Percentiles rank a stretch among this genome's conserved stretches.
These are phyloP conservation scores for Trichoderma semiorbis DNA, from an alignment of 2,329 filamentous ascomycete species.

Conservation along the genomic window DNA sequence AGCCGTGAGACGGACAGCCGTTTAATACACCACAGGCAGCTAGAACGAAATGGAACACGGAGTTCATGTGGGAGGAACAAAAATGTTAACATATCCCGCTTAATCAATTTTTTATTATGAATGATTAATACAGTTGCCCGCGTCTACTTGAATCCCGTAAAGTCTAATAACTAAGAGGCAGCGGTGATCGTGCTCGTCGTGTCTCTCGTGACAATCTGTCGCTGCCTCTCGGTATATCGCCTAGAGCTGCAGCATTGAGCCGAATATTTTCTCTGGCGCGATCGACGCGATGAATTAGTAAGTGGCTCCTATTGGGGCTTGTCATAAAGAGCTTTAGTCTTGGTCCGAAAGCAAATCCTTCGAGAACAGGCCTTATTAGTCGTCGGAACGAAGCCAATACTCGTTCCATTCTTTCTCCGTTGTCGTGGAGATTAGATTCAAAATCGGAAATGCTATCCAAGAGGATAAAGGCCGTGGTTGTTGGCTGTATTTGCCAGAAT, in stretches of 20 bases:
- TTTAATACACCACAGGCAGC: neutral
- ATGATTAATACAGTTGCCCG: neutral
- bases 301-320: slow-evolving; percentile 5
- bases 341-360: neutral
- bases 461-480: neutral
- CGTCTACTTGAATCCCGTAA: too few relatives aligned
- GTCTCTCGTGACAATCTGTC: neutral
- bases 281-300: neutral
- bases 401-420: slow-evolving; percentile 10
- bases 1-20: neutral
- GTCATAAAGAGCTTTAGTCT: slow-evolving; percentile 12
- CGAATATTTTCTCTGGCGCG: slow-evolving; percentile 6
- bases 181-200: neutral
- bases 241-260: neutral
- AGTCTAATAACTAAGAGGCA: neutral
- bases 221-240: neutral
- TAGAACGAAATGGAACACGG: neutral
- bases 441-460: slow-evolving; percentile 9
- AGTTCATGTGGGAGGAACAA: neutral
- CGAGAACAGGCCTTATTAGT: neutral
- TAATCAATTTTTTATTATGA: neutral
- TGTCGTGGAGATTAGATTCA: neutral
- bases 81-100: neutral
- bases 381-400: neutral
- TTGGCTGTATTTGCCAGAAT: slow-evolving; percentile 10